Evolutionary conservation across 2,329 filamentous ascomycete species (phyloP).

Genomic region (Neopestalotiopsis sp.): DNA sequence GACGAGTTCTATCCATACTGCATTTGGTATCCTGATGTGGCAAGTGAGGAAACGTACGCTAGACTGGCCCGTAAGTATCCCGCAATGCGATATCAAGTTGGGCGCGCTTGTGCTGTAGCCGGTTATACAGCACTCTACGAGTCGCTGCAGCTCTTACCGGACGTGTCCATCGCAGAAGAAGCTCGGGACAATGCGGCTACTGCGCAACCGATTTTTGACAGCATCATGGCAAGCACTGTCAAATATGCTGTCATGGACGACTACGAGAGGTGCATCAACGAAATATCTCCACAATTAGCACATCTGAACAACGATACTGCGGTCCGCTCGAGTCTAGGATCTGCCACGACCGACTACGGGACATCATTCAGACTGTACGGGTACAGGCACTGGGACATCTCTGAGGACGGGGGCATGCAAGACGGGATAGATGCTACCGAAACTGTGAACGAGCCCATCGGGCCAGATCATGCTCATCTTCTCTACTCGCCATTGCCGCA

Average conservation of each 20-base stretch:
- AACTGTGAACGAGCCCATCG: not conserved
- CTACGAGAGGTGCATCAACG: not conserved
- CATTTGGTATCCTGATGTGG: too few species aligned
- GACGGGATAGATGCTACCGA: not conserved
- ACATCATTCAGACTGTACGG: not conserved
- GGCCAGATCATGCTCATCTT: not conserved
- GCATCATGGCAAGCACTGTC: not conserved
- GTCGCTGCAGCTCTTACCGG: constrained; percentile 3
- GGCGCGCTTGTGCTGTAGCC: not conserved
- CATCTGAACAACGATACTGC: not conserved
- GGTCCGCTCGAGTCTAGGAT: not conserved
- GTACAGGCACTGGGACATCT: not conserved
- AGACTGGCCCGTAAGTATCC: too few species aligned
- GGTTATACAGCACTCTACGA: not conserved
- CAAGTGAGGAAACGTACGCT: too few species aligned
- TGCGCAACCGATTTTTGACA: not conserved
- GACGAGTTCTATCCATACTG: too few species aligned
- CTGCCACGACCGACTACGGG: not conserved
- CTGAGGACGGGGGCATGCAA: not conserved
- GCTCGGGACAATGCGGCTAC: not conserved
- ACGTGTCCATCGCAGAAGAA: constrained; percentile 8
- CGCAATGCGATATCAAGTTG: too few species aligned
- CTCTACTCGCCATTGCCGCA: not conserved
- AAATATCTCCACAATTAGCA: not conserved
- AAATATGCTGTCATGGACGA: not conserved